phyloP scores from a whole-genome alignment of 495 filamentous ascomycete genomes.

The Penicillium samsonianum region DNA sequence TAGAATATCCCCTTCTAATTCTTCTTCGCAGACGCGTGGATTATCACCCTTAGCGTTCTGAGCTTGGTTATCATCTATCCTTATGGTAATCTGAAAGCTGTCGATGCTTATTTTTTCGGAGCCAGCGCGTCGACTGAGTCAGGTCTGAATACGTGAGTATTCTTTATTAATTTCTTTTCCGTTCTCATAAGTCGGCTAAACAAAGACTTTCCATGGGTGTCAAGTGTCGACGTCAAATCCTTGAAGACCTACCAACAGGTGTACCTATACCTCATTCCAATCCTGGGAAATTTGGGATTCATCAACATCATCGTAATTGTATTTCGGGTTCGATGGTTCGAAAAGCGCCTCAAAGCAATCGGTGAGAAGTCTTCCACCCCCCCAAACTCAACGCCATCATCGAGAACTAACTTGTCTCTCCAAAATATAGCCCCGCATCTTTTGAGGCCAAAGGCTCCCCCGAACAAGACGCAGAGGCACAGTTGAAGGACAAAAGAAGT shows the following conservation, averaged over 20 bases:
- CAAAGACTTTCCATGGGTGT: not conserved
- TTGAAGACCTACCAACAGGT: slow-evolving; percentile 45
- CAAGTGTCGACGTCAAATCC: slow-evolving; percentile 37
- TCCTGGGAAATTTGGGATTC: slow-evolving; percentile 36
- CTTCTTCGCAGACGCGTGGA: slow-evolving; percentile 35
- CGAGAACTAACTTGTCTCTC: slow-evolving; percentile 5
- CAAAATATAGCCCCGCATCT: slow-evolving; percentile 9
- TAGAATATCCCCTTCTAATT: not conserved
- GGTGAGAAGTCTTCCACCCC: slow-evolving; percentile 5
- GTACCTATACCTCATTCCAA: slow-evolving; percentile 38
- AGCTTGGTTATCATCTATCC: slow-evolving; percentile 41
- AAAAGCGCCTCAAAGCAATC: slow-evolving; percentile 30
- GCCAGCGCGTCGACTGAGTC: slow-evolving; percentile 45
- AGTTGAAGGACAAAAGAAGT: not conserved
- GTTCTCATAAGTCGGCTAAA: not conserved
- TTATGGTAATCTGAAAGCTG: slow-evolving; percentile 41
- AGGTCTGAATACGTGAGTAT: slow-evolving; percentile 43
- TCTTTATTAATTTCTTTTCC: not conserved
- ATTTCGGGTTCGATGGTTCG: slow-evolving; percentile 39
- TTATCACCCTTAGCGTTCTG: slow-evolving; percentile 36
- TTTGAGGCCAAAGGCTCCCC: not conserved
- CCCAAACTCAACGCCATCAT: not conserved
- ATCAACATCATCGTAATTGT: slow-evolving; percentile 40
- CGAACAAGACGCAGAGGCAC: slow-evolving; percentile 8
- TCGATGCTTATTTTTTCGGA: slow-evolving; percentile 50